Conservation (phyloP, 257 asterid species). For the Solanum piurae region DNA sequence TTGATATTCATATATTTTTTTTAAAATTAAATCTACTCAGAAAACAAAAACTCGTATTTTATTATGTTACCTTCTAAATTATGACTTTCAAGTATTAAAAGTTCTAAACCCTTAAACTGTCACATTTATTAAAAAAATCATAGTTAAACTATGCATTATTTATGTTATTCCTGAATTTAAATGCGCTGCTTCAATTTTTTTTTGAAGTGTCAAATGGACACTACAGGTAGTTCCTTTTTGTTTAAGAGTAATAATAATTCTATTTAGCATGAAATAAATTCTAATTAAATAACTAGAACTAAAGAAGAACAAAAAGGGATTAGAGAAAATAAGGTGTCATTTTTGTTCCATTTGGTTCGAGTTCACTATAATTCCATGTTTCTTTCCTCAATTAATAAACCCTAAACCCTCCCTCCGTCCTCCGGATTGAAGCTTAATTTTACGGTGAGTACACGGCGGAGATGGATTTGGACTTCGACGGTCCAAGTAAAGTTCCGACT, state of each 20-base stretch:
- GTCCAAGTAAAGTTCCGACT: constrained; percentile 14
- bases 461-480: constrained; percentile 45
- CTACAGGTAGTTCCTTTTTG: not conserved
- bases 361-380: not conserved
- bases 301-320: not conserved
- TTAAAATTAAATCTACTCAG: not conserved
- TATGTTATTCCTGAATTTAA: not conserved
- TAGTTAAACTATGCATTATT: not conserved
- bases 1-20: no score
- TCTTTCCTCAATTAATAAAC: not conserved
- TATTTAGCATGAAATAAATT: not conserved
- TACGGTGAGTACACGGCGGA: constrained; percentile 27
- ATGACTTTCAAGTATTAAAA: not conserved
- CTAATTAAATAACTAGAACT: no score
- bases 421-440: not conserved
- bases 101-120: not conserved
- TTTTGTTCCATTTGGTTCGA: not conserved
- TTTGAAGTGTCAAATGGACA: not conserved
- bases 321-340: not conserved
- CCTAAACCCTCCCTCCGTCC: not conserved
- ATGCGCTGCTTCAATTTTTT: not conserved
- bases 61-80: not conserved
- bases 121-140: not conserved
- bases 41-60: not conserved
- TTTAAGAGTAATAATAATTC: not conserved